Base-by-base conservation (phyloP, 2,329 filamentous ascomycete genomes). In the Tricladium varicosporioides region DNA sequence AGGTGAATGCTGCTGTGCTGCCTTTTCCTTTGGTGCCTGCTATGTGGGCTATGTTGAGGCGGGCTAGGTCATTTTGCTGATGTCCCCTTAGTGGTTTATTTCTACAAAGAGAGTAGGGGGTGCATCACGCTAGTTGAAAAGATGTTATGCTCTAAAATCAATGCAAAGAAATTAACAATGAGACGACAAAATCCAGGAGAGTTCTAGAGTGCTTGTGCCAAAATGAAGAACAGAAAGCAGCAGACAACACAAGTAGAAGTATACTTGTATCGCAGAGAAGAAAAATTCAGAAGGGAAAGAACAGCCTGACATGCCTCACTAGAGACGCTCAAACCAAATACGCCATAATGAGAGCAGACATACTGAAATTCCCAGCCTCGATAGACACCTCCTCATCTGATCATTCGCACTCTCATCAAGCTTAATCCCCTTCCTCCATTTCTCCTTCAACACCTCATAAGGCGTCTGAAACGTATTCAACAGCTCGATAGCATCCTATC, bases 391-490 rank as follows among this genome's bases (percentile, higher is more conserved):
- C 62, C 84, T 80, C 84, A 95, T 95, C 72, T 96, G 89, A 2
- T 83, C 82, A 48, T 94, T 85, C 8, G 89, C 82, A 55, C 79
- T 78, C 58, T 84, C 79, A 72, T 94, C 89, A 67, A 89, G 85
- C 27, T 79, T 82, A 60, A 85, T 77, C 16, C 91, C 88, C 16
- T 87, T 88, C 70, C 89, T 89, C 54, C 85, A 82, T 52, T 94
- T 86, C 51, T 88, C 85, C 70, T 96, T 86, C 15, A 97, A 82
- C 52, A 91, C 82, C 49, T 88, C 83, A 70, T 88, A 93, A 53
- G 96, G 95, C 44, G 89, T 91, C 73, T 99, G 94, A 51, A 97
- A 84, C 46, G 90, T 88, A 73, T 97, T 97, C 69, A 97, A 83
- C 42, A 89, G 85, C 64, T 86, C 79, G 61, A 97, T 86, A 47